A percentile compares a stretch with the other conserved stretches of the same genome.
Conservation (phyloP, 2,329 filamentous ascomycete species). For the Fusarium zealandicum region DNA sequence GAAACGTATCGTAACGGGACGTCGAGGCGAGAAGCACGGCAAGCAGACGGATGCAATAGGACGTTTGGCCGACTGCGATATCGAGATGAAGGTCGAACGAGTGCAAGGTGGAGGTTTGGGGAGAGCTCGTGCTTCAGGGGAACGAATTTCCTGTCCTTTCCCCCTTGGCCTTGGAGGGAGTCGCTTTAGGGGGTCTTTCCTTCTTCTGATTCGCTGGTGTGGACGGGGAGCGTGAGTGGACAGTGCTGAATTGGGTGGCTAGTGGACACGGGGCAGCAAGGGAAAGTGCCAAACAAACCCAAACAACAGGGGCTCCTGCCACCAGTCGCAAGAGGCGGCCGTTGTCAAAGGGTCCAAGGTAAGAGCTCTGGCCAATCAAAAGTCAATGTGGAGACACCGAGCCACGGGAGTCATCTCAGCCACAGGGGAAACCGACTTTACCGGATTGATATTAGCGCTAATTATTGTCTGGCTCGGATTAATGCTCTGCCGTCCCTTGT, state of each 20-base stretch:
- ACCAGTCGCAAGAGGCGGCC: conserved; percentile 14
- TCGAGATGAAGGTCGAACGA: conserved; percentile 41
- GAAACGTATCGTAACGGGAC: conserved; percentile 1
- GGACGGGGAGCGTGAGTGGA: conserved; percentile 38
- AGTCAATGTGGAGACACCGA: background rate
- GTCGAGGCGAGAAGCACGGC: conserved; percentile 22
- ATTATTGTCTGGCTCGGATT: conserved; percentile 39
- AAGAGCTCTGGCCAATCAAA: conserved; percentile 27
- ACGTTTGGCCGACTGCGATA: conserved; percentile 35
- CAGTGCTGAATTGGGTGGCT: conserved; percentile 34
- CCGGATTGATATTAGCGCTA: conserved; percentile 24
- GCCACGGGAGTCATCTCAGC: conserved; percentile 27
- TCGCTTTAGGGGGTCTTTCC: conserved; percentile 35
- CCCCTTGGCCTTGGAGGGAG: conserved; percentile 34
- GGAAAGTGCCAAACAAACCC: conserved; percentile 35
- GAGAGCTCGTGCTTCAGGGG: conserved; percentile 48
- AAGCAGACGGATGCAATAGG: conserved; percentile 33
- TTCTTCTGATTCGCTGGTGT: conserved; percentile 43
- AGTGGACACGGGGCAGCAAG: conserved; percentile 42
- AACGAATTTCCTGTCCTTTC: conserved; percentile 46
- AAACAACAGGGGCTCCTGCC: conserved; percentile 19
- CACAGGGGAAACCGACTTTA: conserved; percentile 30
- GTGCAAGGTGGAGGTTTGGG: conserved; percentile 41
- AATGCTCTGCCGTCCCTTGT: conserved; percentile 45
- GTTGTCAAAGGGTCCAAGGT: conserved; percentile 25